phyloP scores from a whole-genome alignment of 75 land plant genomes.

The Pseudotsuga menziesii region DNA sequence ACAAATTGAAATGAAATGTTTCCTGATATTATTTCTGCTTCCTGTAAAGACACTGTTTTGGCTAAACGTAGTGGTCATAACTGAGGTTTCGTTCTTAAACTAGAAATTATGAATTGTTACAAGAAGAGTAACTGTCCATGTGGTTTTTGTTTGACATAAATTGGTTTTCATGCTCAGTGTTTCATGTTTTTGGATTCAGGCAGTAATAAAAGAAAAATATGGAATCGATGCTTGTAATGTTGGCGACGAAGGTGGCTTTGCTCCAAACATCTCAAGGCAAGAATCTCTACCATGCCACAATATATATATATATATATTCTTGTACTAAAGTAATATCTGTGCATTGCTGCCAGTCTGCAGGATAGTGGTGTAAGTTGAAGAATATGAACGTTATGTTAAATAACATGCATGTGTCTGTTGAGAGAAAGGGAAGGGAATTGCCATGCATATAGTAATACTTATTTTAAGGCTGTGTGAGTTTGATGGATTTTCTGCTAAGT shows the following conservation, averaged over 20 bases:
- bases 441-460: conserved; percentile 3
- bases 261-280: conserved; percentile 94
- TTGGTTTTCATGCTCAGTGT: not conserved
- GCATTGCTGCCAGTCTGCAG: not conserved
- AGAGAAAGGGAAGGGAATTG: not conserved
- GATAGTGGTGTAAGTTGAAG: not conserved
- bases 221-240: conserved; percentile 94
- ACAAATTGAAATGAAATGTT: not conserved
- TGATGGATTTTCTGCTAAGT: not conserved
- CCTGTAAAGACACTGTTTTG: no score
- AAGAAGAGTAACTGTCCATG: not conserved
- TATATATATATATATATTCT: not conserved
- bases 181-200: conserved; percentile 34
- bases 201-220: conserved; percentile 82
- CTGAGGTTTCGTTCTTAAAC: not conserved
- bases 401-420: not conserved
- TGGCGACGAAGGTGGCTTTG: conserved; percentile 97
- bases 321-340: not conserved
- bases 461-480: not conserved
- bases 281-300: conserved; percentile 6
- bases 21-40: not conserved
- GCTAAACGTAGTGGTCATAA: not conserved
- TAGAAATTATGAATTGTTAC: not conserved
- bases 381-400: not conserved
- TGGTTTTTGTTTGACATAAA: not conserved